Base-by-base conservation (phyloP, 495 filamentous ascomycete genomes). In the Penicillium steckii region DNA sequence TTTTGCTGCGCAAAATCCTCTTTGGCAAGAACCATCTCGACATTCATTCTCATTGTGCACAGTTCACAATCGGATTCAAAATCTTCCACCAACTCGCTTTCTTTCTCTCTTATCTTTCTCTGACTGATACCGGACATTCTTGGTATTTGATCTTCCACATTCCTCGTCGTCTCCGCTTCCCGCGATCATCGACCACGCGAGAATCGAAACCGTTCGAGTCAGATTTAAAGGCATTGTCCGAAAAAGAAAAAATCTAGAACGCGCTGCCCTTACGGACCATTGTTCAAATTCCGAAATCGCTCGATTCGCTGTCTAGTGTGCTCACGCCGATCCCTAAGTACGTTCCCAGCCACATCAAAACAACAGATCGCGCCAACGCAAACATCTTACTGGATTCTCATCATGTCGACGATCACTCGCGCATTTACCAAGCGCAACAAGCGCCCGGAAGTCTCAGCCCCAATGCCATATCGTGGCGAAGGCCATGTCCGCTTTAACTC, bases 361-460 rank as follows among this genome's bases (percentile, higher is more conserved):
- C n/a, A n/a, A n/a, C n/a, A n/a, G n/a, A n/a, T n/a, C n/a, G n/a
- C n/a, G n/a, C n/a, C n/a, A n/a, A n/a, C n/a, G n/a, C n/a, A n/a
- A 37, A 37, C 23, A 48, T 35, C 43, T 37, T 2, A 37, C 52
- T 47, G 15, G 56, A 54, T 44, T 48, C n/a, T n/a, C 54, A 62
- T 56, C 50, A 76, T 77, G 66, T 69, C 73, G 37, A 76, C 65
- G 46, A 66, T 90, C 57, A 78, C 82, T 29, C 74, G 87, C 66
- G 87, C 85, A 26, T 88, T 90, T 60, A 90, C 87, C 56, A 78
- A 72, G 64, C 77, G 74, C 69, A 67, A 61, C 59, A 76, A 80
- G 72, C 74, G 77, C 47, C 65, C 71, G 23, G 76, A 81, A 37
- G 67, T 76, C 24, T 76, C 76, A 10, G 65, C 70, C 2, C 70